Conservation (phyloP, 1,284 basidiomycete species). For the Ceratobasidium sp. region DNA sequence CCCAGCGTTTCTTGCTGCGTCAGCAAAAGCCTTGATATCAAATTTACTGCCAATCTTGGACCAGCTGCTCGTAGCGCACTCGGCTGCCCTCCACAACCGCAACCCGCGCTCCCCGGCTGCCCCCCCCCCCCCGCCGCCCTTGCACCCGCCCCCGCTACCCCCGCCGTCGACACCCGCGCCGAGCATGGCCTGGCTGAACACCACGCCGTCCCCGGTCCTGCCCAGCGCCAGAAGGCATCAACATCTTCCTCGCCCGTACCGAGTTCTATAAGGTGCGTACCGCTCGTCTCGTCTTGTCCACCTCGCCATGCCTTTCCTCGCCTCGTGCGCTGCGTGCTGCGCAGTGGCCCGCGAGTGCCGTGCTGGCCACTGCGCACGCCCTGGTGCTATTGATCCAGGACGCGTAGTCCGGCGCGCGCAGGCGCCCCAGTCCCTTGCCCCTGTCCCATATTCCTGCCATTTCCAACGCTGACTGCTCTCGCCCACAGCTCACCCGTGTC, state of each 20-base stretch:
- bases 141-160: too few relatives aligned
- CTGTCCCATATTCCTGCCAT: slow-evolving; percentile 15
- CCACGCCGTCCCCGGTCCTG: too few relatives aligned
- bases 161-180: too few relatives aligned
- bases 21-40: too few relatives aligned
- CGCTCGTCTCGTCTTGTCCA: slow-evolving; percentile 53
- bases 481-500: slow-evolving; percentile 76
- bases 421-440: slow-evolving; percentile 7
- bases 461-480: slow-evolving; percentile 38
- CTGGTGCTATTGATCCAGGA: slow-evolving; percentile 43
- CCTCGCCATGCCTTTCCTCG: slow-evolving; percentile 58
- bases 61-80: too few relatives aligned
- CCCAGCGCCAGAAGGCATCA: slow-evolving; percentile 74
- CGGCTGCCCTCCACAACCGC: too few relatives aligned
- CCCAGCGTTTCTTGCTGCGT: too few relatives aligned
- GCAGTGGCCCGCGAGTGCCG: not conserved
- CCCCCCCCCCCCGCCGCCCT: too few relatives aligned
- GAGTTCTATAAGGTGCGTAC: slow-evolving; percentile 79
- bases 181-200: too few relatives aligned
- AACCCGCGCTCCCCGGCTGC: too few relatives aligned
- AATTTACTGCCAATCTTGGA: too few relatives aligned
- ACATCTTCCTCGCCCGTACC: slow-evolving; percentile 80
- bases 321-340: slow-evolving; percentile 58
- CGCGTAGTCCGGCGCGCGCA: slow-evolving; percentile 41
- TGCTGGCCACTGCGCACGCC: not conserved